Evolutionary conservation across 306 rosid genomes (phyloP), one percentile per base, ranked within the genome.

Genomic region (Arachis hypogaea): DNA sequence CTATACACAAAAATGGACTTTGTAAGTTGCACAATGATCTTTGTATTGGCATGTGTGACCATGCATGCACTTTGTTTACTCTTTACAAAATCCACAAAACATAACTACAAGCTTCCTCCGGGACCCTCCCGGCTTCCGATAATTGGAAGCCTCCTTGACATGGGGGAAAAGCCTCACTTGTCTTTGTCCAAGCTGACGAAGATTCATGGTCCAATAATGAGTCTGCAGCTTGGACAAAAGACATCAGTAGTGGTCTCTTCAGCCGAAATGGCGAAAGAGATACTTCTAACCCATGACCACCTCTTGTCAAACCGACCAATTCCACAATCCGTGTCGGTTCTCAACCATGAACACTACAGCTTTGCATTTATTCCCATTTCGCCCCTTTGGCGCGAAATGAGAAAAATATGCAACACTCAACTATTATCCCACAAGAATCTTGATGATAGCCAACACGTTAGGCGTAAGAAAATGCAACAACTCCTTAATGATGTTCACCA

Each of bases 101-200:
- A 7, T 45, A 60, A 16, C 44, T 11, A 4, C 3, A 84, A 72
- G 33, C 86, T 81, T 66, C 93, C 89, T 56, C 64, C 64, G 3
- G 64, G 64, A 11, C 64, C 64, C 5, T 30, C 44, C 43, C 64
- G 41, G 2, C 64, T 59, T 30, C 64, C 44, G 8, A 59, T 59
- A 2, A 62, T 41, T 0, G 67, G 67, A 14, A 62, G 41, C 67
- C 67, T 62, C 7, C 67, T 62, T 40, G 67, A 62, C 7, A 2
- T 62, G 29, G 49, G 49, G 6, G 29, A 12, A 7, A 62, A 38
- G 49, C 66, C 66, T 0, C 66, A 62, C 66, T 2, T 12, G 3
- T 62, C 50, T 0, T 6, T 62, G 50, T 44, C 67, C 49, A 62
- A 40, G 50, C 67, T 62, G 3, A 49, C 67, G 3, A 62, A 62